phyloP scores from a whole-genome alignment of 768 basidiomycete genomes.

The Paxillus ammoniavirescens region DNA sequence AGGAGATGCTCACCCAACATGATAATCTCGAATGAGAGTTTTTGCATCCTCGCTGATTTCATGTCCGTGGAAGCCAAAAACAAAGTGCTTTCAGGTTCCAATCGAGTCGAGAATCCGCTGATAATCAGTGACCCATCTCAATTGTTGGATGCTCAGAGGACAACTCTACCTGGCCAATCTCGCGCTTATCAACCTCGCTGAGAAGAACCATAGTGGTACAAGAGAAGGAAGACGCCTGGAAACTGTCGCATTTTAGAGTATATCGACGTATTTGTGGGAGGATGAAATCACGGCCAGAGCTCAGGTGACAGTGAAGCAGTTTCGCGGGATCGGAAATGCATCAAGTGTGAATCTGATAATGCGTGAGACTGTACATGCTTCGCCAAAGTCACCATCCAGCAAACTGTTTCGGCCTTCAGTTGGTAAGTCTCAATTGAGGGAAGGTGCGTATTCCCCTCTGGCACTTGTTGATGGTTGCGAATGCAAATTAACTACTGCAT shows the following conservation, averaged over 20 bases:
- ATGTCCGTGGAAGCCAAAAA: conserved; percentile 66
- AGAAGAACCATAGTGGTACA: conserved; percentile 21
- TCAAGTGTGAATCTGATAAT: neutral
- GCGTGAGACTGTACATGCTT: too few species aligned
- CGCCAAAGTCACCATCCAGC: too few species aligned
- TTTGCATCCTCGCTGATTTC: conserved; percentile 50
- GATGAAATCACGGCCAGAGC: too few species aligned
- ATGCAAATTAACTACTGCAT: neutral
- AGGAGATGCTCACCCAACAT: conserved; percentile 45
- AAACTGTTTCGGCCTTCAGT: too few species aligned
- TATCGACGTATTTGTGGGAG: neutral
- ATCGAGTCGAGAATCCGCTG: neutral
- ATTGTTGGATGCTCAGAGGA: neutral
- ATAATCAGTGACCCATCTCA: neutral
- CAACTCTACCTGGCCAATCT: conserved; percentile 43
- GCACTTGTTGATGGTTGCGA: neutral
- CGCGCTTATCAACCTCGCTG: conserved; percentile 39
- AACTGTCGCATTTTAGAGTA: neutral
- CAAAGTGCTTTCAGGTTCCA: conserved; percentile 55
- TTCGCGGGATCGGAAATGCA: neutral
- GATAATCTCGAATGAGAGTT: conserved; percentile 58
- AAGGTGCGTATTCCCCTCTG: too few species aligned
- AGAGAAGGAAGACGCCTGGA: neutral
- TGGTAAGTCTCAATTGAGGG: too few species aligned
- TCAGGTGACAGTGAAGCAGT: neutral